These are phyloP conservation scores for Centaurea solstitialis DNA, from an alignment of 129 eudicot genomes.

Conservation along the genomic window DNA sequence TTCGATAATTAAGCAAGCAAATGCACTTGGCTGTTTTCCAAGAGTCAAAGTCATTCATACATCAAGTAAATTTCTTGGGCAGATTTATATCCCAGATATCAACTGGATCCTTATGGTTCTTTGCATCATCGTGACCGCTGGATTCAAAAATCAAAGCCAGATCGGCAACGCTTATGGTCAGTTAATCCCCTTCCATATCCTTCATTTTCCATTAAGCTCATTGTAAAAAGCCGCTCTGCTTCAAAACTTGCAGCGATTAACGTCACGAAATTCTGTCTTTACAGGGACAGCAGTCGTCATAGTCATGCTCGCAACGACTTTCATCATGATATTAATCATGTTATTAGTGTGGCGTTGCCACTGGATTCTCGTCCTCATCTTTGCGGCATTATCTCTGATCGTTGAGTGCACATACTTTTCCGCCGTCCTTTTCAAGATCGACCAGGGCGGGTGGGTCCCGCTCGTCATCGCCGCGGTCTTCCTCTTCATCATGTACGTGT, in stretches of 20 bases:
- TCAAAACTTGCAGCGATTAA: neutral
- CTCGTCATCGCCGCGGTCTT: conserved; percentile 85
- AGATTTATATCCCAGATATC: conserved; percentile 87
- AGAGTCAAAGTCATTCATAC: conserved; percentile 93
- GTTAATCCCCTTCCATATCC: conserved; percentile 12
- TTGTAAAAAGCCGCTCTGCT: neutral
- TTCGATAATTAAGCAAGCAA: conserved; percentile 85
- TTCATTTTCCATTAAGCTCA: neutral
- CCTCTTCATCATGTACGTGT: conserved; percentile 81
- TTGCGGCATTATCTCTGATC: conserved; percentile 59
- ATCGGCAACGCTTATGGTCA: conserved; percentile 95
- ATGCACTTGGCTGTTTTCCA: conserved; percentile 92
- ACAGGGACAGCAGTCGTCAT: conserved; percentile 93
- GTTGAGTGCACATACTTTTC: conserved; percentile 90
- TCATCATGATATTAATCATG: conserved; percentile 80
- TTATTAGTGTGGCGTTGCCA: conserved; percentile 93
- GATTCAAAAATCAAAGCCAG: conserved; percentile 77
- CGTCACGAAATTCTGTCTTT: neutral
- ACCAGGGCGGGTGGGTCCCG: conserved; percentile 99
- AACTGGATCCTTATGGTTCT: conserved; percentile 97
- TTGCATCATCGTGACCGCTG: conserved; percentile 88
- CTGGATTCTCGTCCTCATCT: conserved; percentile 76
- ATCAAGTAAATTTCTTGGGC: conserved; percentile 83
- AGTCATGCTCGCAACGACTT: conserved; percentile 92
- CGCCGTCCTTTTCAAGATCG: conserved; percentile 74